Evolutionary conservation across 2,329 filamentous ascomycete genomes (phyloP).

Genomic region (Diplodia mutila): DNA sequence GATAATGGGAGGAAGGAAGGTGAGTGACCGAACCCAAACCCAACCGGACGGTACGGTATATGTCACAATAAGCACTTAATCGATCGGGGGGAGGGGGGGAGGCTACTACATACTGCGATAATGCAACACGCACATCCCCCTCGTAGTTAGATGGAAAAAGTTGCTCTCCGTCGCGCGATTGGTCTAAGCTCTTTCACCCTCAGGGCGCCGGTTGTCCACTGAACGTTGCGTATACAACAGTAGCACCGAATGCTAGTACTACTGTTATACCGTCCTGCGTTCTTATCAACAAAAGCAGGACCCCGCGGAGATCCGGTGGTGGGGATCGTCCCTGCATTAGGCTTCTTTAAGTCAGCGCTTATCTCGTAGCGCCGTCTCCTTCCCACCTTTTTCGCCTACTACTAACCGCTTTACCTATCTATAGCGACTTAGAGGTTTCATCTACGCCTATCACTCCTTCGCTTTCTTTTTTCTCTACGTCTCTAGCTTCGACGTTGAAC

Average conservation of each 20-base stretch:
- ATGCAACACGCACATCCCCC: neutral
- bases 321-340: neutral
- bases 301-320: neutral
- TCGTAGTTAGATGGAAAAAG: neutral
- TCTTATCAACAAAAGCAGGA: too few relatives aligned
- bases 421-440: neutral
- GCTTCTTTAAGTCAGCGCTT: neutral
- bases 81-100: neutral
- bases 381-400: too few relatives aligned
- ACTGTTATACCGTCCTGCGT: too few relatives aligned
- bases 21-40: neutral
- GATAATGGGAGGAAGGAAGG: neutral
- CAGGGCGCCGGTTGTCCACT: too few relatives aligned
- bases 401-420: neutral
- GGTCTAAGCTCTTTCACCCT: too few relatives aligned
- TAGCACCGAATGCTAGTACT: too few relatives aligned
- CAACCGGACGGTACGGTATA: neutral
- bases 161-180: neutral
- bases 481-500: neutral
- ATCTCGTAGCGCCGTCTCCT: neutral
- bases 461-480: neutral
- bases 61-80: neutral
- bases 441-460: neutral
- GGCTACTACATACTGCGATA: too few relatives aligned
- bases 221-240: neutral